phyloP scores from a whole-genome alignment of 345 rosid genomes.

The Syzygium jambos region DNA sequence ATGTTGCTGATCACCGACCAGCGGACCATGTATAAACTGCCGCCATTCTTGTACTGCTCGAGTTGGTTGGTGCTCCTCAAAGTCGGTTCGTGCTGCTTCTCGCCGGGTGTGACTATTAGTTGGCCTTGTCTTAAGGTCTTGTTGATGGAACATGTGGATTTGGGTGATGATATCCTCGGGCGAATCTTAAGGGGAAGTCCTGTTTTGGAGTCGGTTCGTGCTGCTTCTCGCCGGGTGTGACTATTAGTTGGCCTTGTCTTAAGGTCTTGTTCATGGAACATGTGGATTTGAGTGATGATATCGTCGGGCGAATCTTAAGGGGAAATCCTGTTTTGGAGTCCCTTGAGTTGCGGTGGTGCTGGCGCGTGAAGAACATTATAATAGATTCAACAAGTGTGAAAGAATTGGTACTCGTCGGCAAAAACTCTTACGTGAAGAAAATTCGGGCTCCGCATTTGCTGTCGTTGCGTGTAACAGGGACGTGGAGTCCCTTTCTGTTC shows the following conservation, averaged over 20 bases:
- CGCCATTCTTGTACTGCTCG: not conserved
- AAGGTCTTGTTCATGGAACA: not conserved
- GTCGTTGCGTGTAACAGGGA: not conserved
- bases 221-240: rapidly evolving
- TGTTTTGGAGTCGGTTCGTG: not conserved
- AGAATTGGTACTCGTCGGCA: not conserved
- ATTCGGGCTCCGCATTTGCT: not conserved
- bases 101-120: not conserved
- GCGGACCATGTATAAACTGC: not conserved
- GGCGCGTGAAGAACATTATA: not conserved
- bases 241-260: not conserved
- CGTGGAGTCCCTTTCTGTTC: no score
- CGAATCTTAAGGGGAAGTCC: no score
- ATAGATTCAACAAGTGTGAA: not conserved
- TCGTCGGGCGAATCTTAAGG: not conserved
- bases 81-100: not conserved
- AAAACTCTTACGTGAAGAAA: rapidly evolving
- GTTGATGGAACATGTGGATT: no score
- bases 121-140: no score
- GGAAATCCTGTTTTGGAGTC: not conserved
- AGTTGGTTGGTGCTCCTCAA: not conserved
- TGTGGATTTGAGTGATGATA: not conserved
- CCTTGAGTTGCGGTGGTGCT: not conserved
- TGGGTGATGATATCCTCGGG: no score
- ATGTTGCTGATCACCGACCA: rapidly evolving